Evolutionary conservation across 2,329 filamentous ascomycete genomes (phyloP).

Genomic region (Cladophialophora bantiana): DNA sequence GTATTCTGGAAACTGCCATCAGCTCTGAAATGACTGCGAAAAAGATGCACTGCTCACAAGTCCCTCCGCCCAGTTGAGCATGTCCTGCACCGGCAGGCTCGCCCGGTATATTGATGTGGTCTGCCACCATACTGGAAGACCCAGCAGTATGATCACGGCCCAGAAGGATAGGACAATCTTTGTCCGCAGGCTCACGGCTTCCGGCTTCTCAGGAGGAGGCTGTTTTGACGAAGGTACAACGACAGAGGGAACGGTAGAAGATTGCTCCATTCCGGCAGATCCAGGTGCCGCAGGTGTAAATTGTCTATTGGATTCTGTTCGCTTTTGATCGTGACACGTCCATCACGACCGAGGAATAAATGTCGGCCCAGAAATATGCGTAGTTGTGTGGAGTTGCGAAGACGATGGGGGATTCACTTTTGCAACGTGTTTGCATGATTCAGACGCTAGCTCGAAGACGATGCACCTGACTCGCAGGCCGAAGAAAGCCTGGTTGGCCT

Average conservation of each 20-base stretch:
- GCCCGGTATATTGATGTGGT: slow-evolving; percentile 93
- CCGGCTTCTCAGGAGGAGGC: slow-evolving; percentile 79
- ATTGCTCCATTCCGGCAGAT: slow-evolving; percentile 18
- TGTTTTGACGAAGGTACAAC: slow-evolving; percentile 23
- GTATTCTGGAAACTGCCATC: slow-evolving; percentile 68
- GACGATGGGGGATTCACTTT: slow-evolving; percentile 10
- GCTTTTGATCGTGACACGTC: neutral
- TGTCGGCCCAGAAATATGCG: neutral
- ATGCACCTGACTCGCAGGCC: neutral
- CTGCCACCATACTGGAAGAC: slow-evolving; percentile 93
- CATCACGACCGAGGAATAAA: neutral
- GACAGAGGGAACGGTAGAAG: slow-evolving; percentile 4
- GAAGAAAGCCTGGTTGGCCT: neutral
- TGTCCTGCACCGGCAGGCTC: slow-evolving; percentile 78
- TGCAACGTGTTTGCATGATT: slow-evolving; percentile 8
- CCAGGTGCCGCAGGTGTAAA: neutral
- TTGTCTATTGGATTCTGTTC: neutral
- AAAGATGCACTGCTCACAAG: slow-evolving; percentile 63
- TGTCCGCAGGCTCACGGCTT: slow-evolving; percentile 72
- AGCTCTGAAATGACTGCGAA: slow-evolving; percentile 15
- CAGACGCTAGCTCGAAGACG: neutral
- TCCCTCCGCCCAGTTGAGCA: slow-evolving; percentile 91
- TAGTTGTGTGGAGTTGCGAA: neutral
- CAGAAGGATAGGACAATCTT: slow-evolving; percentile 88
- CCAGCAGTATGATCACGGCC: slow-evolving; percentile 81